Evolutionary conservation across 2,329 filamentous ascomycete species (phyloP), one percentile per base, ranked within the genome.

Genomic region (Thielaviopsis populi): DNA sequence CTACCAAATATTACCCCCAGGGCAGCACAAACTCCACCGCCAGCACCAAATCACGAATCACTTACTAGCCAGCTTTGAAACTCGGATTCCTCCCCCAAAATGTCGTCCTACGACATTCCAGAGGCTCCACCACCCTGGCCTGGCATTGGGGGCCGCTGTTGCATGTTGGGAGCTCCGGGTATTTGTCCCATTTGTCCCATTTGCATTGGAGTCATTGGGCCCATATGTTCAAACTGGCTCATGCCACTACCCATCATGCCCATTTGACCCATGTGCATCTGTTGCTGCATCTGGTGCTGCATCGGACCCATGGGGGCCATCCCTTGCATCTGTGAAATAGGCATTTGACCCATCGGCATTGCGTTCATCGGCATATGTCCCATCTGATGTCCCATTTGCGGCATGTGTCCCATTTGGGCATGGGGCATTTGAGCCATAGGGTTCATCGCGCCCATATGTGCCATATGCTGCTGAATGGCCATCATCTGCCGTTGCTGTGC

Each of bases 71-170:
- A 54, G 50, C 27, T 54, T 33, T 62, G 48, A 22, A 37, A 17
- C 61, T 56, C 33, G 37, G 33, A 48, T 22, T 54, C 61, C 61
- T 62, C 61, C 15, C 22, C 60, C 13, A 63, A 30, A 53, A 65
- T 65, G 50, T 63, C 64, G n/a, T 65, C 54, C 64, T 65, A 65
- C 15, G 64, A 63, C 64, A 65, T 63, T 17, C 64, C 64, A 11
- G 61, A 60, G 61, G 42, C 43, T 46, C 59, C 59, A 17, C 64
- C 64, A 37, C 61, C 64, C 48, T 63, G 64, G 13, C 64, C 61
- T 24, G 64, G 53, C 64, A 65, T 65, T 22, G 60, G 64, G 27
- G 64, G 64, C 33, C 61, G 60, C 46, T 65, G 64, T 53, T 63
- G 60, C 54, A 65, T 65, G 30, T 60, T 56, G 8, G 27, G 17